Percentiles rank a stretch among this genome's conserved stretches.
phyloP scores from a whole-genome alignment of 345 rosid species.

The Pseudoturritis turrita region DNA sequence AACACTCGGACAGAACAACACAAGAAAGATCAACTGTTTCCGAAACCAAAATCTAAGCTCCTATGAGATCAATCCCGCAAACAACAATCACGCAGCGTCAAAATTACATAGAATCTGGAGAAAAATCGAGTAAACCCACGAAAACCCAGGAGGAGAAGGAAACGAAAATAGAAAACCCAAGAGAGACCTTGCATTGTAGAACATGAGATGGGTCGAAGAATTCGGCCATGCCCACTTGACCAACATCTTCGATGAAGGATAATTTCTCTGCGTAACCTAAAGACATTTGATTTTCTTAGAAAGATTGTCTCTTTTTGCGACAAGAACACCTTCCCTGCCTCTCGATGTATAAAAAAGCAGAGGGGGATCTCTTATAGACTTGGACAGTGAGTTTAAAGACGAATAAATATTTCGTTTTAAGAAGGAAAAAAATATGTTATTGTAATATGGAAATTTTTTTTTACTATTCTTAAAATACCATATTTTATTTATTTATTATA shows the following conservation, averaged over 20 bases:
- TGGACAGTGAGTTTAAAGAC: not conserved
- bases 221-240: slow-evolving; percentile 93
- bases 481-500: not conserved
- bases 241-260: slow-evolving; percentile 98
- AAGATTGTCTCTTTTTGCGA: not conserved
- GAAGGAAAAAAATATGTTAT: not conserved
- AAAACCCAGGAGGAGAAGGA: not conserved
- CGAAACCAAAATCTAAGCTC: not conserved
- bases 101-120: not conserved
- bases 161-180: not conserved
- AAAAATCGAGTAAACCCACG: slow-evolving; percentile 11
- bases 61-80: not conserved
- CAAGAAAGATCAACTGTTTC: not conserved
- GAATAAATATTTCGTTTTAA: not conserved
- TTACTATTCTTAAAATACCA: not conserved
- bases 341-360: slow-evolving; percentile 10
- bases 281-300: slow-evolving; percentile 55
- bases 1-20: not conserved
- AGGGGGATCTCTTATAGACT: slow-evolving; percentile 13
- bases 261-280: slow-evolving; percentile 98
- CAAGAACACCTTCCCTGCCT: slow-evolving; percentile 26
- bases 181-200: slow-evolving; percentile 69
- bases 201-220: slow-evolving; percentile 71
- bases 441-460: not conserved
- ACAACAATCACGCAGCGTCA: not conserved